A percentile compares a stretch with the other conserved stretches of the same genome.
Conservation (phyloP, 495 filamentous ascomycete species). For the Amphirosellinia nigrospora region DNA sequence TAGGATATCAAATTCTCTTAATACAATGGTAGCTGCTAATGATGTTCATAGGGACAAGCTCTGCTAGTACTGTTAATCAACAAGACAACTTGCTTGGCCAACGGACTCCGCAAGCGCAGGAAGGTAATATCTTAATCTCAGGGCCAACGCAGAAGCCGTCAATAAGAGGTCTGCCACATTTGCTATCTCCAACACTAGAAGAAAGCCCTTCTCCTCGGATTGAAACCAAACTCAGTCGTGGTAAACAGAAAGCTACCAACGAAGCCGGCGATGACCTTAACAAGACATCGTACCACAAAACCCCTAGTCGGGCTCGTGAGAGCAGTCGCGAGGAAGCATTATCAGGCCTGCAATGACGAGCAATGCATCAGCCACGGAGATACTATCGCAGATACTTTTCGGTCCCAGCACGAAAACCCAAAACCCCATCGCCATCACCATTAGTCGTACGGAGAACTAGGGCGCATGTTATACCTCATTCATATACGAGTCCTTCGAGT, state of each 20-base stretch:
- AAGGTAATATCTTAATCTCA: constrained; percentile 31
- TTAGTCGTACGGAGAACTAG: neutral
- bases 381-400: neutral
- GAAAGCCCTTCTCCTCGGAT: constrained; percentile 33
- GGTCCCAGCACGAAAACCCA: neutral
- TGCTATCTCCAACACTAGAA: constrained; percentile 43
- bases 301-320: neutral
- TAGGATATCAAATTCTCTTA: neutral
- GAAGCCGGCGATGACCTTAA: neutral
- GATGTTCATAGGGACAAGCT: neutral
- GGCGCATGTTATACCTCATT: neutral
- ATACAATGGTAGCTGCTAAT: neutral
- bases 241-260: neutral
- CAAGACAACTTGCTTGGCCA: neutral
- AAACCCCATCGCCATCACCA: neutral
- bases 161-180: constrained; percentile 28
- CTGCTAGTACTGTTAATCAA: neutral
- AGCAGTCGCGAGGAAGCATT: neutral
- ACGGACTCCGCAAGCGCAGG: neutral
- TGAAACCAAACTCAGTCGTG: neutral
- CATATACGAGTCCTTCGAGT: neutral
- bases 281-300: neutral
- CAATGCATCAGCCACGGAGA: no score
- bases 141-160: constrained; percentile 30
- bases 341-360: neutral